Base-by-base conservation (phyloP, 805 yeast species). In the Candida michaelii region DNA sequence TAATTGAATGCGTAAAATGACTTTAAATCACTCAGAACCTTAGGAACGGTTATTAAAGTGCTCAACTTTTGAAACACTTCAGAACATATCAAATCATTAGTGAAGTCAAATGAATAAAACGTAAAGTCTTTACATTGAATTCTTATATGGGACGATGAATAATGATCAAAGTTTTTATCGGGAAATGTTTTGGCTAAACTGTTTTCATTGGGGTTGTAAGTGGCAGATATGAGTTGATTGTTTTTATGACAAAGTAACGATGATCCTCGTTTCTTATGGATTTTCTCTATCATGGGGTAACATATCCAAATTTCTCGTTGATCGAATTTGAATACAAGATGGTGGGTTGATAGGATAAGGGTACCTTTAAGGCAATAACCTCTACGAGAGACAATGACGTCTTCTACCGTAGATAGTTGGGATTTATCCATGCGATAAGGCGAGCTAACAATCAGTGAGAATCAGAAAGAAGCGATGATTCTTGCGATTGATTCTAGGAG, bases 111-210 rank as follows among this genome's bases (percentile, higher is more conserved):
- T 8, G 95, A 80, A 39, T 89, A 69, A 54, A 77, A 85, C 14
- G 90, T 83, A 62, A 87, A 91, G 61, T 91, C 98, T 49, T 89
- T 80, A 56, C 97, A 87, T 30, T 81, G 76, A 9, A 91, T 56
- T 36, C 95, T 77, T 35, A 91, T 65, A 45, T 80, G 79, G 4
- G 83, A 78, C 1, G 70, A 61, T 4, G 66, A 40, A 47, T 69
- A 69, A 43, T 60, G 68, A 47, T 70, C 74, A 13, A 61, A 55
- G 14, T 52, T 50, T 1, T 49, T 48, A 23, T 32, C 36, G 19
- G 44, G 43, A 30, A 43, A 48, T 5, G 48, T 27, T 9, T 40
- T 35, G 1, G 49, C 43, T 15, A 47, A 32, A 29, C 39, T 42
- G 18, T 27, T 21, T n/a, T 44, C 40, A 23, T 34, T 30, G 15